These are phyloP conservation scores for Trypanosoma congolense DNA, from an alignment of 208 protist genomes.

Conservation along the genomic window DNA sequence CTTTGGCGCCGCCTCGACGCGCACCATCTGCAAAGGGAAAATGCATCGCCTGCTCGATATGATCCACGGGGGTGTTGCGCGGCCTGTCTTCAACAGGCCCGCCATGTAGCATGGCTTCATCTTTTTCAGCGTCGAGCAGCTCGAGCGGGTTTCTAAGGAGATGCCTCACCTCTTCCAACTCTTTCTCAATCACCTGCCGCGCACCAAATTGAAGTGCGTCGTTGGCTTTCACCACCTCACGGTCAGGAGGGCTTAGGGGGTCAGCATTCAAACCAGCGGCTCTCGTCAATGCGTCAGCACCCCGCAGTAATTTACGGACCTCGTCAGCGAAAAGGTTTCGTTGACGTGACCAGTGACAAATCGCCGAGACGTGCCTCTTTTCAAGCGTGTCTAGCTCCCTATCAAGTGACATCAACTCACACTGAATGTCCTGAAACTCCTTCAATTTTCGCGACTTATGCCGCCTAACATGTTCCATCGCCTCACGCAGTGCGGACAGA, in stretches of 20 bases:
- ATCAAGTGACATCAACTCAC: conserved; percentile 35
- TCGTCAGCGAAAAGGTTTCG: conserved; percentile 16
- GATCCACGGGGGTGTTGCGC: no score
- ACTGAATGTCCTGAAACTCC: conserved; percentile 31
- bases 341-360: conserved; percentile 56
- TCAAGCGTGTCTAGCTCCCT: conserved; percentile 25
- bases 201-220: neutral
- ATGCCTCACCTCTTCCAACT: conserved; percentile 20
- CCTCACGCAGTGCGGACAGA: conserved; percentile 23
- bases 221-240: neutral
- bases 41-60: no score
- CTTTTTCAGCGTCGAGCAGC: conserved; percentile 13
- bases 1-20: no score
- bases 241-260: neutral
- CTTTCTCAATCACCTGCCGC: conserved; percentile 30
- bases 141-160: conserved; percentile 10
- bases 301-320: conserved; percentile 25
- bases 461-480: conserved; percentile 24
- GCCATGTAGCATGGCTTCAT: neutral
- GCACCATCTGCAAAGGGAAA: no score
- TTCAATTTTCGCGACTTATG: conserved; percentile 23
- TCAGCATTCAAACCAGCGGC: conserved; percentile 1
- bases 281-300: conserved; percentile 18
- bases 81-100: no score
- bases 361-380: conserved; percentile 35